Conservation (phyloP, 2,329 filamentous ascomycete species). For the Trichoderma sp. region DNA sequence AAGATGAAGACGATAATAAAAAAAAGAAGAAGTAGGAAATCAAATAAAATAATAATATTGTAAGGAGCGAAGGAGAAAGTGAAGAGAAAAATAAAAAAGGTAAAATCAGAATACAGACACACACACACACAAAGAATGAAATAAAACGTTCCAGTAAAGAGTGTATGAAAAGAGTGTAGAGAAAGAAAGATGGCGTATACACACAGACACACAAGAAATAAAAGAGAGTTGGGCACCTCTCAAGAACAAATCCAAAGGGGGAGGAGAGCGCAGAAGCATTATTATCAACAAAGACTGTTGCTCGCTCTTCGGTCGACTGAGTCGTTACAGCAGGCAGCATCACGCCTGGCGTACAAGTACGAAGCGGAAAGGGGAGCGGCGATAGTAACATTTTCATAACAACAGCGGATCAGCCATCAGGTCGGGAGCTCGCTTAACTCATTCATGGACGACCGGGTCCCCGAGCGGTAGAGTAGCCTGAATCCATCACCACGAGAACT, state of each 20-base stretch:
- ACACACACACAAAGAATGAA: not conserved
- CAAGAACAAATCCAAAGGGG: not conserved
- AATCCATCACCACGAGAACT: conserved; percentile 15
- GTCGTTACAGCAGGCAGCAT: conserved; percentile 1
- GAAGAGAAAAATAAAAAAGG: not conserved
- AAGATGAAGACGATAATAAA: not conserved
- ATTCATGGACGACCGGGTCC: not conserved
- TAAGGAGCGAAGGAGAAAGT: not conserved
- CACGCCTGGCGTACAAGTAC: not conserved
- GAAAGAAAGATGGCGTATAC: not conserved
- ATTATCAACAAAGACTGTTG: not conserved
- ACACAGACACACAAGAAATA: conserved; percentile 14
- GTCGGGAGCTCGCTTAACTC: conserved; percentile 9
- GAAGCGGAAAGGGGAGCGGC: conserved; percentile 1
- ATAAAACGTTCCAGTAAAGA: not conserved
- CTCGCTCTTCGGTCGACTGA: conserved; percentile 11
- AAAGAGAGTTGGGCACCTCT: conserved; percentile 13
- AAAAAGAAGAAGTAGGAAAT: not conserved
- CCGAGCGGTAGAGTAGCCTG: conserved; percentile 16
- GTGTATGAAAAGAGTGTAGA: not conserved
- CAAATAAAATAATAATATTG: not conserved
- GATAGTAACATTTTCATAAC: conserved; percentile 15
- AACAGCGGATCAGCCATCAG: conserved; percentile 9
- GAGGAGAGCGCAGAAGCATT: conserved; percentile 9
- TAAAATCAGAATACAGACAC: not conserved